These are phyloP conservation scores for Fusarium xylarioides DNA, from an alignment of 2,329 filamentous ascomycete species.

Conservation along the genomic window DNA sequence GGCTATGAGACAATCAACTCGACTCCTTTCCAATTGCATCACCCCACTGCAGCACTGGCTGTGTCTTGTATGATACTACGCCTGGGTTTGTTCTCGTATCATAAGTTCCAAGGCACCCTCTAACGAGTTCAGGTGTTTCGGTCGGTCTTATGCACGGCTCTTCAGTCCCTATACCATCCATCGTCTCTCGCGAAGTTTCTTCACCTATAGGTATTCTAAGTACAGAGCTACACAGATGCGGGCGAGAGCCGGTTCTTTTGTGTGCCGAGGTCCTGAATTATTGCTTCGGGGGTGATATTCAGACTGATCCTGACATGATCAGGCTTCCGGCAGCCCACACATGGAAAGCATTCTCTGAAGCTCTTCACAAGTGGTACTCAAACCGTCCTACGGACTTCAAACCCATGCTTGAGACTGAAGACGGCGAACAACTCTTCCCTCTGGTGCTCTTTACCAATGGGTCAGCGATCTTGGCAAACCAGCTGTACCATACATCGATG, in stretches of 20 bases:
- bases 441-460: conserved; percentile 51
- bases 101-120: background rate
- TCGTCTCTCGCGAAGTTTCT: conserved; percentile 28
- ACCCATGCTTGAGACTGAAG: conserved; percentile 48
- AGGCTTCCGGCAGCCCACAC: conserved; percentile 35
- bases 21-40: conserved; percentile 21
- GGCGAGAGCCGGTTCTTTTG: conserved; percentile 44
- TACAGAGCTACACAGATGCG: conserved; percentile 33
- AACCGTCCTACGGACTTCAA: conserved; percentile 46
- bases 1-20: conserved; percentile 24
- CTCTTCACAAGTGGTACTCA: conserved; percentile 47
- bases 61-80: conserved; percentile 41
- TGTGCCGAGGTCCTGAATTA: conserved; percentile 49
- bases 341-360: conserved; percentile 46
- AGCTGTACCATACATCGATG: conserved; percentile 66
- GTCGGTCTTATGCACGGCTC: conserved; percentile 42
- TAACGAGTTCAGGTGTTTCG: conserved; percentile 38
- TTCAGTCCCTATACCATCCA: conserved; percentile 39
- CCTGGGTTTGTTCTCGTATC: conserved; percentile 34
- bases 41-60: conserved; percentile 23
- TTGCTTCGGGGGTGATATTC: conserved; percentile 34
- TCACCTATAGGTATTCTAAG: conserved; percentile 29
- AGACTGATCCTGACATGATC: conserved; percentile 13
- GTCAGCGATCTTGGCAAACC: conserved; percentile 59
- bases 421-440: conserved; percentile 46